These are phyloP conservation scores for Escovopsis sp. DNA, from an alignment of 2,329 filamentous ascomycete genomes.

Conservation along the genomic window DNA sequence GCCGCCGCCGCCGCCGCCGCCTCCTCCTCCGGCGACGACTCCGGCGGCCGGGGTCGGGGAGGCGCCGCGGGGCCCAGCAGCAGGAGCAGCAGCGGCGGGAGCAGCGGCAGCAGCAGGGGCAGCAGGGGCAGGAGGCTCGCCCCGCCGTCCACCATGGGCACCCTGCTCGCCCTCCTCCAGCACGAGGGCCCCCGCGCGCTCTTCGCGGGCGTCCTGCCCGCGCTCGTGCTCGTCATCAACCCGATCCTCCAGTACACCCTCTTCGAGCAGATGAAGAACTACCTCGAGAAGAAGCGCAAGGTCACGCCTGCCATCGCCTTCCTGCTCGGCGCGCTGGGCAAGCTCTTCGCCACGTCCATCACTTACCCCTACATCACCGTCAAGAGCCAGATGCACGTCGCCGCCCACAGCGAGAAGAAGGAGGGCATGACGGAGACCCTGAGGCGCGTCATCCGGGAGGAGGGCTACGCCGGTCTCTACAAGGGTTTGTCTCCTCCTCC, in stretches of 20 bases:
- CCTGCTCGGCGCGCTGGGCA: slow-evolving; percentile 79
- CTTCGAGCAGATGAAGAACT: slow-evolving; percentile 95
- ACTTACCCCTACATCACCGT: slow-evolving; percentile 99
- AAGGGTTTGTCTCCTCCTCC: slow-evolving; percentile 70
- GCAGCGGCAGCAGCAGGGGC: too few species aligned
- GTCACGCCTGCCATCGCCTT: slow-evolving; percentile 82
- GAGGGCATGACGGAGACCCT: slow-evolving; percentile 70
- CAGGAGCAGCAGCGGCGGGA: too few species aligned
- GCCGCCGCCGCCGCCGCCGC: slow-evolving; percentile 21
- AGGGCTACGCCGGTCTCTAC: slow-evolving; percentile 86
- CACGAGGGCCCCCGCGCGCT: slow-evolving; percentile 75
- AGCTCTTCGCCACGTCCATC: slow-evolving; percentile 82
- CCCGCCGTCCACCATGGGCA: slow-evolving; percentile 59
- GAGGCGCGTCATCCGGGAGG: slow-evolving; percentile 65
- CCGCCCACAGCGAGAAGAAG: slow-evolving; percentile 56
- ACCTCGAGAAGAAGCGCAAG: slow-evolving; percentile 55
- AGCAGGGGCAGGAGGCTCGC: too few species aligned
- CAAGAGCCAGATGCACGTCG: slow-evolving; percentile 95
- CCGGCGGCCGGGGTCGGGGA: too few species aligned
- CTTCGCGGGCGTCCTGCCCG: slow-evolving; percentile 84
- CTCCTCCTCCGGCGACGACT: too few species aligned
- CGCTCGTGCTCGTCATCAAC: slow-evolving; percentile 89
- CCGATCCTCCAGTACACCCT: slow-evolving; percentile 97
- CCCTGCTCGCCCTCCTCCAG: slow-evolving; percentile 61
- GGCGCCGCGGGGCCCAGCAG: slow-evolving; percentile 11